Conservation (phyloP, 768 basidiomycete genomes). For the Rhodotorula babjevae region DNA sequence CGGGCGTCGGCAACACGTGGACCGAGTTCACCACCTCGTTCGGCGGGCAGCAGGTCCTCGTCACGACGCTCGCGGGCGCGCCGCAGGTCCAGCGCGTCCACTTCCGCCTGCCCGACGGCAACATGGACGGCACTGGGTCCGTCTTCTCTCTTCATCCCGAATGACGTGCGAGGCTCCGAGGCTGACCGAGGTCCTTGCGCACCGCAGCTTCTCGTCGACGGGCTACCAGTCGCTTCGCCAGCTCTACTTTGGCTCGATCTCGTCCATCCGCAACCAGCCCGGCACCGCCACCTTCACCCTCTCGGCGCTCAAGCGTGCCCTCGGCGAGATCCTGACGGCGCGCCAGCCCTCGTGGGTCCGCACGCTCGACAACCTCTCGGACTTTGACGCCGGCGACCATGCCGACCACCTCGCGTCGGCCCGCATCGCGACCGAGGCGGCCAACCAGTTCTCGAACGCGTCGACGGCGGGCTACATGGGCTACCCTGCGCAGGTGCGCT, state of each 20-base stretch:
- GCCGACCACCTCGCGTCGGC: slow-evolving; percentile 27
- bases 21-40: slow-evolving; percentile 20
- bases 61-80: slow-evolving; percentile 29
- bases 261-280: slow-evolving; percentile 22
- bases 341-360: slow-evolving; percentile 19
- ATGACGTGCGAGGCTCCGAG: too few relatives aligned
- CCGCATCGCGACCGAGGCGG: background rate
- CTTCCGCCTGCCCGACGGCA: slow-evolving; percentile 38
- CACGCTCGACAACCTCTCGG: slow-evolving; percentile 32
- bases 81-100: slow-evolving; percentile 30
- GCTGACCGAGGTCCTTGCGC: too few relatives aligned
- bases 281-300: slow-evolving; percentile 26
- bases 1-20: slow-evolving; percentile 28
- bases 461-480: slow-evolving; percentile 28
- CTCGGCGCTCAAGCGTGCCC: slow-evolving; percentile 23
- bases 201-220: background rate
- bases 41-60: slow-evolving; percentile 26
- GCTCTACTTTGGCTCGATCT: slow-evolving; percentile 37
- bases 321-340: slow-evolving; percentile 28
- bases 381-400: slow-evolving; percentile 34
- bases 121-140: slow-evolving; percentile 22
- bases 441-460: background rate
- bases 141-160: background rate
- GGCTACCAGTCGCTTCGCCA: slow-evolving; percentile 16
- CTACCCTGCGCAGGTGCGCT: background rate